Percentiles rank a stretch among this genome's conserved stretches.
Conservation (phyloP, 176 grass and related monocot species). For the Oropetium thomaeum region DNA sequence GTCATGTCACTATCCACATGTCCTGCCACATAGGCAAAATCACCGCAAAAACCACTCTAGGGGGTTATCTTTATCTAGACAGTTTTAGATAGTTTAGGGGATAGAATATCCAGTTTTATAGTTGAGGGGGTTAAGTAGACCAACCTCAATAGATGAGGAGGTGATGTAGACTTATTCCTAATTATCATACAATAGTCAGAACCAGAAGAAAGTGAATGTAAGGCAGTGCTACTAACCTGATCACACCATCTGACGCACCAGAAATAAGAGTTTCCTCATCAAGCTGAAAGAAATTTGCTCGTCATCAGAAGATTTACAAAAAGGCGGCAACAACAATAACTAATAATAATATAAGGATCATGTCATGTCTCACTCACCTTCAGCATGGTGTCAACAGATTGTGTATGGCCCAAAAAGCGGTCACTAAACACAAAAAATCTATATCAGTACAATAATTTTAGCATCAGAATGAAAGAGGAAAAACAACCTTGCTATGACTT, state of each 20-base stretch:
- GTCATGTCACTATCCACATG: too few relatives aligned
- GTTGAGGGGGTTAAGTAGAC: too few relatives aligned
- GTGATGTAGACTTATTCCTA: too few relatives aligned
- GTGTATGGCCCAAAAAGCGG: constrained; percentile 83
- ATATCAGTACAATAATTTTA: constrained; percentile 13
- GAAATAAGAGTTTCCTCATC: constrained; percentile 95
- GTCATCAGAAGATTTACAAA: background rate
- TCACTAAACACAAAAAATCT: constrained; percentile 56
- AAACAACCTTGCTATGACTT: background rate
- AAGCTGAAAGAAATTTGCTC: constrained; percentile 50
- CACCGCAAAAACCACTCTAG: too few relatives aligned
- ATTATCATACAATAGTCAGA: too few relatives aligned
- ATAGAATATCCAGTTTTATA: too few relatives aligned
- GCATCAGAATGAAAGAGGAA: background rate
- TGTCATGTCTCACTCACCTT: constrained; percentile 50
- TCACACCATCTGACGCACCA: constrained; percentile 78
- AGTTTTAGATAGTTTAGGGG: too few relatives aligned
- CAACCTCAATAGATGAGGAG: too few relatives aligned
- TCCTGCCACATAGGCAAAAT: too few relatives aligned
- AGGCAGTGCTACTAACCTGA: constrained; percentile 55
- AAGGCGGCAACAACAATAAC: background rate
- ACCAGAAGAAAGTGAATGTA: constrained; percentile 3
- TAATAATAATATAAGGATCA: background rate
- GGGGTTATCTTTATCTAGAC: too few relatives aligned
- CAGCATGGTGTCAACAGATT: constrained; percentile 84